Evolutionary conservation across 2,329 filamentous ascomycete genomes (phyloP).

Genomic region (Alternaria gansuensis): DNA sequence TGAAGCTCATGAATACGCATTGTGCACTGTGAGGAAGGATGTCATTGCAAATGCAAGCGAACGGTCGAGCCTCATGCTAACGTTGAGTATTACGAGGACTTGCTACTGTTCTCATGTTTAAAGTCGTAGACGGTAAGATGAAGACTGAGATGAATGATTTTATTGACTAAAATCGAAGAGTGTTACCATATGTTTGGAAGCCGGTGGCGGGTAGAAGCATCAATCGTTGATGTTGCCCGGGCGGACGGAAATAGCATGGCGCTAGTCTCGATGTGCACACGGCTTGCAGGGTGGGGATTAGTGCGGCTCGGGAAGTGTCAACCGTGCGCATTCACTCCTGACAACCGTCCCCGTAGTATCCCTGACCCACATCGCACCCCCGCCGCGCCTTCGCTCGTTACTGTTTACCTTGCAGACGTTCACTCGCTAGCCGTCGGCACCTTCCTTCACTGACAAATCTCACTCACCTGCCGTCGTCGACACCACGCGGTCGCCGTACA

Average conservation of each 20-base stretch:
- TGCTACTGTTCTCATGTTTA: too few species aligned
- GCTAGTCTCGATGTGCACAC: conserved; percentile 12
- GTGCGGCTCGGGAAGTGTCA: conserved; percentile 25
- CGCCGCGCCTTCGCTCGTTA: conserved; percentile 33
- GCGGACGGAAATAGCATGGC: conserved; percentile 11
- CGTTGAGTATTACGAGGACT: too few species aligned
- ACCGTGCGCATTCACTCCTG: conserved; percentile 39
- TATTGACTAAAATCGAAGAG: too few species aligned
- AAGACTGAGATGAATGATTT: too few species aligned
- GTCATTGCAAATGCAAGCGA: too few species aligned
- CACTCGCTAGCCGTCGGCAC: conserved; percentile 35
- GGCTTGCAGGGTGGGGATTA: conserved; percentile 14
- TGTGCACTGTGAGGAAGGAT: too few species aligned
- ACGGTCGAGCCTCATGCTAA: too few species aligned
- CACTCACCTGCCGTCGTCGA: conserved; percentile 8
- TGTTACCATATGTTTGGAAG: too few species aligned
- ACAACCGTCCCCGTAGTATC: conserved; percentile 40
- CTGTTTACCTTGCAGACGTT: conserved; percentile 29
- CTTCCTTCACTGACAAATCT: conserved; percentile 19
- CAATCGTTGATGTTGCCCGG: conserved; percentile 1
- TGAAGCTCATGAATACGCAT: too few species aligned
- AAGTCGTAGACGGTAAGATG: too few species aligned
- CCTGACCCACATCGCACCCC: conserved; percentile 34
- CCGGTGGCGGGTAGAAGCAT: not conserved
- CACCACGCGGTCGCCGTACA: conserved; percentile 20